These are phyloP conservation scores for Carex myosuroides DNA, from an alignment of 176 grass and related monocot genomes.

Conservation along the genomic window DNA sequence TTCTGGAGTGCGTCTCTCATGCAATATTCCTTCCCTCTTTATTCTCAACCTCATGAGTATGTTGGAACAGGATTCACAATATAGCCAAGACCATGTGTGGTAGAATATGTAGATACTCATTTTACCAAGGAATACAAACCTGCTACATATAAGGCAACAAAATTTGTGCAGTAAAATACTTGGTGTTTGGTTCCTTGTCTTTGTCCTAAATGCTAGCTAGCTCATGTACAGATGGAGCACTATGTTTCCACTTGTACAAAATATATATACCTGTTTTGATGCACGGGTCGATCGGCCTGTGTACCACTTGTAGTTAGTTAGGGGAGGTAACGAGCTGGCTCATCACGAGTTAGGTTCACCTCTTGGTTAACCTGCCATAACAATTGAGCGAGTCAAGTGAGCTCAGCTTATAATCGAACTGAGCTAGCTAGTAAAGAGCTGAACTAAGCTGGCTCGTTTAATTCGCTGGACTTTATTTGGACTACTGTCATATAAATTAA, in stretches of 20 bases:
- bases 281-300: not conserved
- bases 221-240: conserved; percentile 1
- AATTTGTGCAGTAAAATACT: not conserved
- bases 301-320: not conserved
- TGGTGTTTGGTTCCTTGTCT: conserved; percentile 33
- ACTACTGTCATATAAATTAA: no score
- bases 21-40: not conserved
- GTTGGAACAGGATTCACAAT: not conserved
- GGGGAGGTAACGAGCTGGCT: no score
- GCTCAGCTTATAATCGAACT: no score
- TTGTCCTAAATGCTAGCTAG: conserved; percentile 20
- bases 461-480: no score
- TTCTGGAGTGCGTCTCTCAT: conserved; percentile 15
- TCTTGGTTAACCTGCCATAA: no score
- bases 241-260: conserved; percentile 21
- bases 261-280: not conserved
- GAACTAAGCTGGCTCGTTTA: no score
- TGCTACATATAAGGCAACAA: not conserved
- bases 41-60: conserved; percentile 30
- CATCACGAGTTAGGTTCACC: no score
- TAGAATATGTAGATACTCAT: not conserved
- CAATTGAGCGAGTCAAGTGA: no score
- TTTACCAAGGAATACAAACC: not conserved
- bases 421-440: no score
- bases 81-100: not conserved